phyloP scores from a whole-genome alignment of 768 basidiomycete genomes.

The Pleurotus giganteus region DNA sequence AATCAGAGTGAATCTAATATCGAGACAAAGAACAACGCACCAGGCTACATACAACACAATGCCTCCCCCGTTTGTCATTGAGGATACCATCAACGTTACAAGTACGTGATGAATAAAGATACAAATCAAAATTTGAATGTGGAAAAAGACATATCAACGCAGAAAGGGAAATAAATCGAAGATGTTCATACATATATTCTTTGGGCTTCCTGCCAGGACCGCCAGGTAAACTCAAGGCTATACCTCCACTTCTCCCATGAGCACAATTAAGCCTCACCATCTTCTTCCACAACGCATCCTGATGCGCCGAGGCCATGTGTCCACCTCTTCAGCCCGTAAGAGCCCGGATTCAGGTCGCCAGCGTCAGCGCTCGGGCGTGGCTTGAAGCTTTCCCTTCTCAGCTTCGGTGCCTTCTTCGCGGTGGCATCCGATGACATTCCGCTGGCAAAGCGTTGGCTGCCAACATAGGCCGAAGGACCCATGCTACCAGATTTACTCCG shows the following conservation, averaged over 20 bases:
- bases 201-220: no score
- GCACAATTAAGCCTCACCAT: conserved; percentile 33
- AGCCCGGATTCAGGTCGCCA: neutral
- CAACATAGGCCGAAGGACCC: conserved; percentile 24
- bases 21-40: no score
- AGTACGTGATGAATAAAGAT: neutral
- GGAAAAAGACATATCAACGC: neutral
- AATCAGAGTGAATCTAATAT: no score
- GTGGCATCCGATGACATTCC: conserved; percentile 20
- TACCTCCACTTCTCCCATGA: neutral
- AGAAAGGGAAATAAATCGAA: neutral
- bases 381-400: conserved; percentile 77
- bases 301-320: conserved; percentile 21
- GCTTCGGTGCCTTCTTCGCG: conserved; percentile 49
- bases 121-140: neutral
- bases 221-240: no score
- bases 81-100: no score
- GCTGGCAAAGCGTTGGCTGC: conserved; percentile 17
- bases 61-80: no score
- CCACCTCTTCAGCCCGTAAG: conserved; percentile 21
- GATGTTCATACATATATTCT: conserved; percentile 8
- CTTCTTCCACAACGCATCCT: conserved; percentile 46
- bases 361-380: conserved; percentile 73
- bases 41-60: no score
- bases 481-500: conserved; percentile 22